A percentile compares a stretch with the other conserved stretches of the same genome.
Evolutionary conservation across 192 early-diverging fungal genomes (phyloP).

Genomic region (Coemansia sp.): DNA sequence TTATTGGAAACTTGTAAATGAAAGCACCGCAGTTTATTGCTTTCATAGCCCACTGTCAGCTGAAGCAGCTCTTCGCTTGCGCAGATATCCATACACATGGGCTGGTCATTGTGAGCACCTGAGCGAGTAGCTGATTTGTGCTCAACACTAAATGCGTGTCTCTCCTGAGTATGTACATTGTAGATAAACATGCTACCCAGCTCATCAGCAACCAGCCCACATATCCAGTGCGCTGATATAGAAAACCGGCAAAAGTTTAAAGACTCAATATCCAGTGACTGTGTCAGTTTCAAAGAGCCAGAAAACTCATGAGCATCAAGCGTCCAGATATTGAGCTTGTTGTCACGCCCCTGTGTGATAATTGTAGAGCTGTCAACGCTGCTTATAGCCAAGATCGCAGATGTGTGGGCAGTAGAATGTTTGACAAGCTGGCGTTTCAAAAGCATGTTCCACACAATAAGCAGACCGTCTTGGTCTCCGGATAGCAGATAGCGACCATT

Average conservation of each 20-base stretch:
- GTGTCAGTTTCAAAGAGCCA: constrained; percentile 12
- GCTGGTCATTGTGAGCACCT: constrained; percentile 33
- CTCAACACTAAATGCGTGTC: constrained; percentile 19
- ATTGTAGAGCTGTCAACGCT: constrained; percentile 22
- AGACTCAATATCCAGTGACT: constrained; percentile 32
- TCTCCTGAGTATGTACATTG: constrained; percentile 1
- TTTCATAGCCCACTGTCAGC: constrained; percentile 40
- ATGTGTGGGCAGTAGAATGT: constrained; percentile 20
- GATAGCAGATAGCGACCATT: constrained; percentile 42
- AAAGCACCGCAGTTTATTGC: constrained; percentile 30
- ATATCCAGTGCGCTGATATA: constrained; percentile 17
- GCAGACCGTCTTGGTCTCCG: constrained; percentile 45
- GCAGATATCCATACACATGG: constrained; percentile 31
- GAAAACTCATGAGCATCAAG: constrained; percentile 29
- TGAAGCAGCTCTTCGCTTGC: background rate
- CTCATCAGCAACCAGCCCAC: constrained; percentile 19
- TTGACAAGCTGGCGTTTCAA: constrained; percentile 36
- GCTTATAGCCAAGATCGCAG: constrained; percentile 24
- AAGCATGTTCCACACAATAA: constrained; percentile 54
- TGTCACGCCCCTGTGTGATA: constrained; percentile 51
- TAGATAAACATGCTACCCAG: constrained; percentile 29
- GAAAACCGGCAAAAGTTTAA: constrained; percentile 52
- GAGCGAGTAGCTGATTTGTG: constrained; percentile 20
- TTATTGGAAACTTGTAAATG: constrained; percentile 5
- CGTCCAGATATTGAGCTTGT: constrained; percentile 39